Percentiles rank a stretch among this genome's conserved stretches.
Conservation (phyloP, 108 stramenopile genomes). For the Fistulifera solaris region DNA sequence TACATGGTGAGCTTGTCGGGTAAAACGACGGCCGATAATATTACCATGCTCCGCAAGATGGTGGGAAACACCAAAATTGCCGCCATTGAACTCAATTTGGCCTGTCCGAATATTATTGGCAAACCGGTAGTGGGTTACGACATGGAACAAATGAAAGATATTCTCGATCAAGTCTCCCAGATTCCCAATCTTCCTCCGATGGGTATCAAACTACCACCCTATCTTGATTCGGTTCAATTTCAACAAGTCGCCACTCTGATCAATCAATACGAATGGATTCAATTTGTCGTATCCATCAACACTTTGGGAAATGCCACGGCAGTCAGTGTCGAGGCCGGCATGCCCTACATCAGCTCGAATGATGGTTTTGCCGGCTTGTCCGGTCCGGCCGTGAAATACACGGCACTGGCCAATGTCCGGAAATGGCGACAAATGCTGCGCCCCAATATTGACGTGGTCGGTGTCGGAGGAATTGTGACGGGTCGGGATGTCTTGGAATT, state of each 20-base stretch:
- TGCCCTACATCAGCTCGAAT: conserved; percentile 66
- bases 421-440: conserved; percentile 68
- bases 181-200: conserved; percentile 22
- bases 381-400: conserved; percentile 79
- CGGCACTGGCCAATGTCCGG: conserved; percentile 80
- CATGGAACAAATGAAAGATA: conserved; percentile 78
- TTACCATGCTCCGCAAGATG: conserved; percentile 70
- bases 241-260: conserved; percentile 66
- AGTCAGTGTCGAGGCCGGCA: conserved; percentile 53
- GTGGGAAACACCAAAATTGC: conserved; percentile 37
- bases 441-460: conserved; percentile 76
- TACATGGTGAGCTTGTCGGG: conserved; percentile 88
- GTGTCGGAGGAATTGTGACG: conserved; percentile 71
- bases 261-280: conserved; percentile 59
- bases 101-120: conserved; percentile 91
- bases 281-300: conserved; percentile 75
- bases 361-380: conserved; percentile 80
- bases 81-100: conserved; percentile 81
- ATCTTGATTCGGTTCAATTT: conserved; percentile 82
- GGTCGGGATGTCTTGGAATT: conserved; percentile 79
- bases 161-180: conserved; percentile 49
- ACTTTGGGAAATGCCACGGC: conserved; percentile 85
- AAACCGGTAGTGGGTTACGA: conserved; percentile 92
- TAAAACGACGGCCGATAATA: conserved; percentile 70
- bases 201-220: conserved; percentile 88